phyloP scores from a whole-genome alignment of 2,329 filamentous ascomycete genomes.

The Sarocladium strictum region DNA sequence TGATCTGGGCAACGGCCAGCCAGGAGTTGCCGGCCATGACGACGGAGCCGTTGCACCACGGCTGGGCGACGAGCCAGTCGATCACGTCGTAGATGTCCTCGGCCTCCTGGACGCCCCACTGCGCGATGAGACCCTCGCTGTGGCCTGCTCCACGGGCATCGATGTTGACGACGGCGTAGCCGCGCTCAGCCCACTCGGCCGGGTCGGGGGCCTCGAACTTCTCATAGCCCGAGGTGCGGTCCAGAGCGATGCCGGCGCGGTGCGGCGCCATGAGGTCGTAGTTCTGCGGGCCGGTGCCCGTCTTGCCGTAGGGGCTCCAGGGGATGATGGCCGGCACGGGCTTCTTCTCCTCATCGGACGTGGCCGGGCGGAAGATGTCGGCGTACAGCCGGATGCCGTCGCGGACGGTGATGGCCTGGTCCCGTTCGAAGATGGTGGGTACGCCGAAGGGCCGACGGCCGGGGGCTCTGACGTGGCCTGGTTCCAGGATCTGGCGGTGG shows the following conservation, averaged over 20 bases:
- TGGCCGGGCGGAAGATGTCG: neutral
- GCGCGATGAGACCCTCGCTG: neutral
- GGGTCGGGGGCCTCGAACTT: neutral
- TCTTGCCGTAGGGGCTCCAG: neutral
- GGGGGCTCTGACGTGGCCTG: neutral
- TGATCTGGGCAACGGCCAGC: conserved; percentile 11
- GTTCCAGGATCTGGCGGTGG: neutral
- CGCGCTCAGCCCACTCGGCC: neutral
- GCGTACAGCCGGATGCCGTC: neutral
- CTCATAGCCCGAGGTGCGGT: neutral
- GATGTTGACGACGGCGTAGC: neutral
- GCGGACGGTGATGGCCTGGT: neutral
- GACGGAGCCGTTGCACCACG: conserved; percentile 11
- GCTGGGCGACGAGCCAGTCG: neutral
- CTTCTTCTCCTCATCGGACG: neutral
- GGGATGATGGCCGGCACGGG: neutral
- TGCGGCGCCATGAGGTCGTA: neutral
- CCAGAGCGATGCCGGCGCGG: neutral
- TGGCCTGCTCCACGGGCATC: neutral
- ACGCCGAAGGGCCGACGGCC: neutral
- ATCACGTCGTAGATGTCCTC: neutral
- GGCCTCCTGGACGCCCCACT: neutral
- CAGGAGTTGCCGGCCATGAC: conserved; percentile 13
- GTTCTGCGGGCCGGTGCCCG: neutral
- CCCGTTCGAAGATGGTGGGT: neutral